Conservation (phyloP, 1,284 basidiomycete species). For the Xerocomus minutiporus region DNA sequence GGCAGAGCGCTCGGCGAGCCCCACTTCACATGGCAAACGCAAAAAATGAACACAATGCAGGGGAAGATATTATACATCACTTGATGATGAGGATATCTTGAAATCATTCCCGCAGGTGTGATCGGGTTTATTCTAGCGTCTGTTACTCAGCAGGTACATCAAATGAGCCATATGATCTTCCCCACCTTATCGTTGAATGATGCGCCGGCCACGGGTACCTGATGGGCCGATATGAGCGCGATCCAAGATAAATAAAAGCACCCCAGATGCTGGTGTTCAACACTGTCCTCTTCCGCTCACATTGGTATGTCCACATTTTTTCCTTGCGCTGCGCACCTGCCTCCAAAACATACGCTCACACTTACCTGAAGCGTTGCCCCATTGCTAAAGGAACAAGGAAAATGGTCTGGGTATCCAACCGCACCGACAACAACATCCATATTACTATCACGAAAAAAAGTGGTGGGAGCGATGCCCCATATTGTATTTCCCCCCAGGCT, state of each 20-base stretch:
- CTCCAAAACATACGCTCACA: neutral
- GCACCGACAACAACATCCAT: neutral
- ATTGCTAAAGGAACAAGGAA: neutral
- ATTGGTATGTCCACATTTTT: neutral
- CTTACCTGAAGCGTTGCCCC: neutral
- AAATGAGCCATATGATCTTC: neutral
- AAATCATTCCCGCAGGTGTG: too few relatives aligned
- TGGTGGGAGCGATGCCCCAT: conserved; percentile 1
- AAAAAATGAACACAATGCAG: too few relatives aligned
- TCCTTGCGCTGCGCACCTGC: neutral
- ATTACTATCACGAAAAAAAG: conserved; percentile 8
- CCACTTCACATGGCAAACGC: too few relatives aligned
- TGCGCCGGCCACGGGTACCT: neutral
- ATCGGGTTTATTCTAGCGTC: neutral
- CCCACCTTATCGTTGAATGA: neutral
- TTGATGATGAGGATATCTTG: too few relatives aligned
- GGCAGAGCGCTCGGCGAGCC: too few relatives aligned
- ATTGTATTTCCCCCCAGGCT: neutral
- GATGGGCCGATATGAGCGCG: neutral
- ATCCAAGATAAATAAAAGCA: neutral
- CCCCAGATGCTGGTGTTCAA: neutral
- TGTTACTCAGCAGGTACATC: neutral
- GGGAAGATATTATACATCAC: too few relatives aligned
- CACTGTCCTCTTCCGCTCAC: neutral
- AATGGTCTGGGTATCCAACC: conserved; percentile 22